Evolutionary conservation across 2,329 filamentous ascomycete species (phyloP).

Genomic region (Helotiales sp.): DNA sequence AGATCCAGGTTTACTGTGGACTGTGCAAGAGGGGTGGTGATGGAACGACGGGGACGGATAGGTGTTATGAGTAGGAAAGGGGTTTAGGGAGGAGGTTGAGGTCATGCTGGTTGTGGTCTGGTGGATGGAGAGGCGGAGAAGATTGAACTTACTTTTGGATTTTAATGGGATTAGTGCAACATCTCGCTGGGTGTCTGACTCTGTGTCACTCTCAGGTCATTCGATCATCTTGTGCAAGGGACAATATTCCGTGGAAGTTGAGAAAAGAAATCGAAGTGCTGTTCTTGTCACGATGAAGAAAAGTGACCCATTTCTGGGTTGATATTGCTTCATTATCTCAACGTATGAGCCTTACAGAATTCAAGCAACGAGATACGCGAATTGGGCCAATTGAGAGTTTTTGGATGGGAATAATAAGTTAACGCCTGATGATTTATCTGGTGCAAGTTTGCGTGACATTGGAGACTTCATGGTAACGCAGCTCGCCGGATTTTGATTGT

Average conservation of each 20-base stretch:
- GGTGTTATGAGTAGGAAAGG: slow-evolving; percentile 8
- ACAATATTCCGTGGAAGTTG: background rate
- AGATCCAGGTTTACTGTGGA: slow-evolving; percentile 14
- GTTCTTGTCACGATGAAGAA: too few species aligned
- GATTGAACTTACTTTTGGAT: too few species aligned
- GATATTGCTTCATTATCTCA: too few species aligned
- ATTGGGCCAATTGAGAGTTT: background rate
- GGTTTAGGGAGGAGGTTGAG: background rate
- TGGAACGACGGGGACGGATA: slow-evolving; percentile 3
- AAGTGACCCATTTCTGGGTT: too few species aligned
- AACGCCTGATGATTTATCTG: background rate
- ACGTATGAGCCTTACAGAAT: too few species aligned
- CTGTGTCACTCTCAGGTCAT: background rate
- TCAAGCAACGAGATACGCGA: too few species aligned
- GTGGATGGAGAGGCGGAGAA: background rate
- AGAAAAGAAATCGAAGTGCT: background rate
- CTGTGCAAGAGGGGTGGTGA: background rate
- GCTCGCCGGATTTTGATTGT: background rate
- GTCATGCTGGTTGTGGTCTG: background rate
- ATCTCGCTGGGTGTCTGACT: too few species aligned
- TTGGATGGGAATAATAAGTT: too few species aligned
- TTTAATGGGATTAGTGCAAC: too few species aligned
- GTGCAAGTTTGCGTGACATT: background rate
- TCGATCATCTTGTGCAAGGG: background rate
- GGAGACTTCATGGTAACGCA: background rate